Evolutionary conservation across 75 land plant species (phyloP).

Genomic region (Chamaecyparis obtusa): DNA sequence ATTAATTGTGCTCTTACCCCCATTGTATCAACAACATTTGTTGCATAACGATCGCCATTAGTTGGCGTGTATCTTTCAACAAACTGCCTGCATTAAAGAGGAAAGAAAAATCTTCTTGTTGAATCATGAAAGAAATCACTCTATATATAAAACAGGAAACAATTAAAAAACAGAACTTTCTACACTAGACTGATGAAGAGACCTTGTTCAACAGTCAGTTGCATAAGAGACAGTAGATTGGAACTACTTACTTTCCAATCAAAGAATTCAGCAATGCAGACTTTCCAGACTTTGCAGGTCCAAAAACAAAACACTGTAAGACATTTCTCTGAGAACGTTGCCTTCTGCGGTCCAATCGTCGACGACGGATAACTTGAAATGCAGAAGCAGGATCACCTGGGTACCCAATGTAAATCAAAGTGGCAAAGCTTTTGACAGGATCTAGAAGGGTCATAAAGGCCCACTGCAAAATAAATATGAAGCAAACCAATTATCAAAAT

Average conservation of each 20-base stretch:
- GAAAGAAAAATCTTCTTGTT: neutral
- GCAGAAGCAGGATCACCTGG: constrained; percentile 72
- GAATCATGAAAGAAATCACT: neutral
- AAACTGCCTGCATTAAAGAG: constrained; percentile 60
- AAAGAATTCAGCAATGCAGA: constrained; percentile 79
- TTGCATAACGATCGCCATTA: constrained; percentile 61
- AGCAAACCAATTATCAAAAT: neutral
- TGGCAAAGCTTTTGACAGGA: constrained; percentile 72
- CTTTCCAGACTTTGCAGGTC: constrained; percentile 82
- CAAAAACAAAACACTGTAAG: constrained; percentile 93
- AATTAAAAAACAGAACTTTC: neutral
- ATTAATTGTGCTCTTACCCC: constrained; percentile 52
- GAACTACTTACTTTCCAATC: constrained; percentile 64
- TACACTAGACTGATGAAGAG: neutral
- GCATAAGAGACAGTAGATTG: neutral
- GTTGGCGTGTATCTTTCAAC: constrained; percentile 59
- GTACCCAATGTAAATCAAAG: constrained; percentile 83
- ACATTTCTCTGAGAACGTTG: constrained; percentile 78
- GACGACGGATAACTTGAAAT: constrained; percentile 60
- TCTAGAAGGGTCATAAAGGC: constrained; percentile 89
- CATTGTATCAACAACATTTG: constrained; percentile 63
- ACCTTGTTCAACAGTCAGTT: neutral
- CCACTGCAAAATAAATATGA: constrained; percentile 66
- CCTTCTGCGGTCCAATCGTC: constrained; percentile 80
- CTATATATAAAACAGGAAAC: neutral